phyloP scores from a whole-genome alignment of 2,329 filamentous ascomycete genomes.

The Triangularia setosa region DNA sequence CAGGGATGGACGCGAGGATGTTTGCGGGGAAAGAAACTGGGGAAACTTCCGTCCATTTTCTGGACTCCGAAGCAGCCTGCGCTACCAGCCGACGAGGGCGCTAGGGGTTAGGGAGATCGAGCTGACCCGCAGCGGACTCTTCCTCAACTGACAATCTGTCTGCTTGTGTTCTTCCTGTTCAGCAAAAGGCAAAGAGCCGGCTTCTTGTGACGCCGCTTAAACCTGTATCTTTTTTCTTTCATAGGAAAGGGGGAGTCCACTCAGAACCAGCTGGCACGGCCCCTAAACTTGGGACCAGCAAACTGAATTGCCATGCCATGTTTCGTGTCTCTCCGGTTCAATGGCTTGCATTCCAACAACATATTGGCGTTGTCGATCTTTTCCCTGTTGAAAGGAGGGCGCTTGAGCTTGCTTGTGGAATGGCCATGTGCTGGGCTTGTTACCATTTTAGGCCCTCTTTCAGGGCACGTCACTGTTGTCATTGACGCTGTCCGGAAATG shows the following conservation, averaged over 20 bases:
- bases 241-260: background rate
- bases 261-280: background rate
- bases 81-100: background rate
- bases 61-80: background rate
- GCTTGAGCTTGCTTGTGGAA: background rate
- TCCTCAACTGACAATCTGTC: background rate
- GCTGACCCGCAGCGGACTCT: background rate
- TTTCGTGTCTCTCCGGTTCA: background rate
- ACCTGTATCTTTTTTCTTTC: background rate
- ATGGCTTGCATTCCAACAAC: slow-evolving; percentile 4
- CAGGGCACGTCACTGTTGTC: background rate
- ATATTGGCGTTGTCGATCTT: slow-evolving; percentile 2
- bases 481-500: background rate
- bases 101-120: background rate
- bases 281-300: background rate
- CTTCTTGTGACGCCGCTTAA: background rate
- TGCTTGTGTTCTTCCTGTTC: background rate
- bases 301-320: slow-evolving; percentile 9
- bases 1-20: background rate
- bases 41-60: background rate
- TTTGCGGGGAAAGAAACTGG: background rate
- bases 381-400: background rate
- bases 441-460: background rate
- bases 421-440: background rate
- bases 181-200: background rate